phyloP scores from a whole-genome alignment of 23 red algal genomes.

The Pyropia haitanensis region DNA sequence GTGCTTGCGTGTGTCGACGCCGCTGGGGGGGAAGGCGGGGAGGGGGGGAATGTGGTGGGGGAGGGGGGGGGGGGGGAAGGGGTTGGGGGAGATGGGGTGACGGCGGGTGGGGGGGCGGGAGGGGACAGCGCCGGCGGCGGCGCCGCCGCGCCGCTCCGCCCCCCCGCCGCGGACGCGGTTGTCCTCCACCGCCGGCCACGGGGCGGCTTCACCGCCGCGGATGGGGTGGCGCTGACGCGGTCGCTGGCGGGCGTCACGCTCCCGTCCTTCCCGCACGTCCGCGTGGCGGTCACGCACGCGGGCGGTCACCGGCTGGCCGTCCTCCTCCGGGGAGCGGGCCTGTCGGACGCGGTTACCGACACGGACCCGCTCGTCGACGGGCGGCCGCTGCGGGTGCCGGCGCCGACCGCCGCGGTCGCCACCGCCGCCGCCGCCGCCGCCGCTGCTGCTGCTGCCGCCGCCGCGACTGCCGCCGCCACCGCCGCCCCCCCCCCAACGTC shows the following conservation, averaged over 20 bases:
- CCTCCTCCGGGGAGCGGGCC: background rate
- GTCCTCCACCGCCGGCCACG: no score
- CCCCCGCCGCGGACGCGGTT: no score
- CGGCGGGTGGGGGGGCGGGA: background rate
- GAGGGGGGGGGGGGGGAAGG: background rate
- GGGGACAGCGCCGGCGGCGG: no score
- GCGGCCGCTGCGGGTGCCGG: background rate
- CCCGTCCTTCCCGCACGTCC: background rate
- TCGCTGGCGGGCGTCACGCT: no score
- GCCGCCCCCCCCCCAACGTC: no score
- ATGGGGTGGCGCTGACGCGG: no score
- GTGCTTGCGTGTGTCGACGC: constrained; percentile 13
- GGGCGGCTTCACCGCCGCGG: no score
- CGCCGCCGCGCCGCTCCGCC: no score
- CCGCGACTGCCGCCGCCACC: background rate
- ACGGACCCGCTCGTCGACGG: constrained; percentile 20
- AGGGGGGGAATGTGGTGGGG: background rate
- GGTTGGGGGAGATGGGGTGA: background rate
- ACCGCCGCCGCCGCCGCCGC: background rate
- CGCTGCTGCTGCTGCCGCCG: background rate
- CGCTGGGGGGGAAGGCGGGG: background rate
- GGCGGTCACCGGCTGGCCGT: constrained; percentile 19
- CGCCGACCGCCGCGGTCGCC: background rate
- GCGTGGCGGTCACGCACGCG: constrained; percentile 15
- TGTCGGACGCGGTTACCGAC: constrained; percentile 22